Evolutionary conservation across 2,329 filamentous ascomycete species (phyloP).

Genomic region (Monosporascus sp.): DNA sequence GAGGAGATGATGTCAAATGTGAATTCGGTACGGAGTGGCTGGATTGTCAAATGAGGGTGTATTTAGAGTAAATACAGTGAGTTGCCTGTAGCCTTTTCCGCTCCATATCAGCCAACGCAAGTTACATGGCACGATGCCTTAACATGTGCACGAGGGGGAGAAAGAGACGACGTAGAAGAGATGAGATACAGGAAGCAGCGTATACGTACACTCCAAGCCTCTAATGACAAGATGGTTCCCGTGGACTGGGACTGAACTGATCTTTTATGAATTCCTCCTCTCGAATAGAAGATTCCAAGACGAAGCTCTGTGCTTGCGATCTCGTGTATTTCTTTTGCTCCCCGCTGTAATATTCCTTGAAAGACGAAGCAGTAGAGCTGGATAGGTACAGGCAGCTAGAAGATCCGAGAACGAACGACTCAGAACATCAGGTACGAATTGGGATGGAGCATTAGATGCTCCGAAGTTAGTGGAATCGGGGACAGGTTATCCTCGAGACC

Average conservation of each 20-base stretch:
- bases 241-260: background rate
- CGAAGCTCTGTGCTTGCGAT: slow-evolving; percentile 61
- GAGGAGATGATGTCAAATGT: slow-evolving; percentile 25
- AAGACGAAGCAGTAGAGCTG: slow-evolving; percentile 11
- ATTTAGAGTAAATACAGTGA: slow-evolving; percentile 37
- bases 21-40: slow-evolving; percentile 20
- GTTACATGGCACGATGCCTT: slow-evolving; percentile 17
- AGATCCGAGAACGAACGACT: background rate
- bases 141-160: slow-evolving; percentile 9
- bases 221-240: slow-evolving; percentile 12
- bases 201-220: slow-evolving; percentile 51
- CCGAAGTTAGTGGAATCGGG: slow-evolving; percentile 3
- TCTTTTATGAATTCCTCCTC: background rate
- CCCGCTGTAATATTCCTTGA: slow-evolving; percentile 9
- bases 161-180: slow-evolving; percentile 23
- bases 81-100: slow-evolving; percentile 28
- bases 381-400: slow-evolving; percentile 16
- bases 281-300: slow-evolving; percentile 41
- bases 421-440: background rate
- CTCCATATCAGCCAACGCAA: slow-evolving; percentile 30
- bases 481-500: too few species aligned
- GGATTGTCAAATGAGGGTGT: slow-evolving; percentile 29
- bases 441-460: background rate
- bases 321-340: slow-evolving; percentile 19
- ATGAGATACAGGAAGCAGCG: slow-evolving; percentile 34